Evolutionary conservation across 176 grass and related monocot species (phyloP).

Genomic region (Aegilops speltoides): DNA sequence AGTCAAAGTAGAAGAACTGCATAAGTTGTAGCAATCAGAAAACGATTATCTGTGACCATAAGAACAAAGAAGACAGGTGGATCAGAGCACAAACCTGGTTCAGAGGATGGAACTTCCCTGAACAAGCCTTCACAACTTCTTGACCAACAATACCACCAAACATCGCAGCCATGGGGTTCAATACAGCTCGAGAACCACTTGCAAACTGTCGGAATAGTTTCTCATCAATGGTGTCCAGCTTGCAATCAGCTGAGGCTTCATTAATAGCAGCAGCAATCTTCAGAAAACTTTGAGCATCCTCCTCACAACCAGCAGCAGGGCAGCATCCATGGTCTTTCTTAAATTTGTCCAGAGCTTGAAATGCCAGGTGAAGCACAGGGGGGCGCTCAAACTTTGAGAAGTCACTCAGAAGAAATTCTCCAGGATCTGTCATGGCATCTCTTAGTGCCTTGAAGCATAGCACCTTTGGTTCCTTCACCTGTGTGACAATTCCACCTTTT

Average conservation of each 20-base stretch:
- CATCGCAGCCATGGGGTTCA: conserved; percentile 81
- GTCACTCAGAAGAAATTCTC: conserved; percentile 68
- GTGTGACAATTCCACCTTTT: conserved; percentile 68
- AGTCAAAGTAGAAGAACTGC: conserved; percentile 91
- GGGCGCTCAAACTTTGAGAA: conserved; percentile 66
- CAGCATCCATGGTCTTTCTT: conserved; percentile 43
- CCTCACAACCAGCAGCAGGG: conserved; percentile 48
- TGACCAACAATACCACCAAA: conserved; percentile 90
- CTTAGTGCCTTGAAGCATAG: conserved; percentile 64
- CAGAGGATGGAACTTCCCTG: conserved; percentile 82
- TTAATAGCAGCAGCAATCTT: conserved; percentile 51
- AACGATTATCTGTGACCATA: neutral
- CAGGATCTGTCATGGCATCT: conserved; percentile 65
- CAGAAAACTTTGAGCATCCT: conserved; percentile 58
- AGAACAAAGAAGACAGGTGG: neutral
- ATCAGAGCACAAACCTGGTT: conserved; percentile 52
- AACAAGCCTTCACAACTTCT: conserved; percentile 73
- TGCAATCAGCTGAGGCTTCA: conserved; percentile 30
- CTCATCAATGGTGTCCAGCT: conserved; percentile 42
- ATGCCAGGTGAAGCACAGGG: conserved; percentile 65
- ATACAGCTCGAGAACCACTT: conserved; percentile 62
- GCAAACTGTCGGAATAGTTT: conserved; percentile 54
- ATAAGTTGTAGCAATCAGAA: conserved; percentile 13
- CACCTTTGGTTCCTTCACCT: conserved; percentile 68
- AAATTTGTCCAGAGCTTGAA: conserved; percentile 69